These are phyloP conservation scores for Paramecium tetraurelia DNA, from an alignment of 73 alveolate species.

Conservation along the genomic window DNA sequence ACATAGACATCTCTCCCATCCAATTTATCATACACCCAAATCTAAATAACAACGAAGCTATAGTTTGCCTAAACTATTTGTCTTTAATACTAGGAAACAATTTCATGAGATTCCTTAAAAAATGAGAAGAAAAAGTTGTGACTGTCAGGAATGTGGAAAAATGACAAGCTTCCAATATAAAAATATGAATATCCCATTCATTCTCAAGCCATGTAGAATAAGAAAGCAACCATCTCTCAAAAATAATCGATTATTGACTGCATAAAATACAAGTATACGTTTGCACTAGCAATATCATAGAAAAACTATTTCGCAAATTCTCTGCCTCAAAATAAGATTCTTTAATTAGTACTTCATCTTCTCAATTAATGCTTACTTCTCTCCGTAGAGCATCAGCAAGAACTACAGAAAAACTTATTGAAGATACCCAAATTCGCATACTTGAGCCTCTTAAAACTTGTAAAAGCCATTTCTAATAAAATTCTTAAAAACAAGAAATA, in stretches of 20 bases:
- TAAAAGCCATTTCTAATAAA: not conserved
- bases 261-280: not conserved
- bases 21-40: not conserved
- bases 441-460: not conserved
- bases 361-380: not conserved
- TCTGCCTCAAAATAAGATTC: not conserved
- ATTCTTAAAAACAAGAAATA: not conserved
- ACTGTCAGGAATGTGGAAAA: not conserved
- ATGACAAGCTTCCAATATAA: not conserved
- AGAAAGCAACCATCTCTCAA: not conserved
- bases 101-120: not conserved
- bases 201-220: not conserved
- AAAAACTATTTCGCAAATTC: not conserved
- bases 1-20: not conserved
- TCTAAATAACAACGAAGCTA: not conserved
- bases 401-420: not conserved
- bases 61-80: not conserved
- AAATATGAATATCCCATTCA: not conserved
- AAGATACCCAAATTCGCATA: not conserved
- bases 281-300: not conserved
- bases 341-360: not conserved
- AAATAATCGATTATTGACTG: conserved; percentile 3
- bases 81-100: not conserved
- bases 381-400: conserved; percentile 24
- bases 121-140: conserved; percentile 39